These are phyloP conservation scores for Scytalidium lignicola DNA, from an alignment of 2,329 filamentous ascomycete species.

Conservation along the genomic window DNA sequence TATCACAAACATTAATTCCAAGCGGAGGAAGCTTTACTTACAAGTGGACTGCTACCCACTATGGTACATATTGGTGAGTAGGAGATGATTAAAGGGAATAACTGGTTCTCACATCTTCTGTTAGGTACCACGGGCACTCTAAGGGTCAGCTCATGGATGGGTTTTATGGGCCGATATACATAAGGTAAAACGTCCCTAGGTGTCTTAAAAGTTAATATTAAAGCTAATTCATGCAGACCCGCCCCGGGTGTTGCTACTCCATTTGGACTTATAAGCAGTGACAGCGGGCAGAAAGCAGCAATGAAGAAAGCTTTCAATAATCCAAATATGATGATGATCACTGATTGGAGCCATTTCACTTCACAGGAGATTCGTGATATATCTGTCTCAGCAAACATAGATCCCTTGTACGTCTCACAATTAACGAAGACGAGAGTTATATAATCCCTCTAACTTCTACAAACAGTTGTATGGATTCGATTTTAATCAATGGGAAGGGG, in stretches of 20 bases:
- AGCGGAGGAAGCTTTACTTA: slow-evolving; percentile 34
- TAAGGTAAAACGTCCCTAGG: slow-evolving; percentile 10
- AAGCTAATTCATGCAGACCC: slow-evolving; percentile 5
- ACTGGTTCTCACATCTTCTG: not conserved
- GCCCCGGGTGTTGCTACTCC: slow-evolving; percentile 4
- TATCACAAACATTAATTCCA: slow-evolving; percentile 36
- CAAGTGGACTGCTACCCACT: slow-evolving; percentile 32
- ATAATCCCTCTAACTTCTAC: not conserved
- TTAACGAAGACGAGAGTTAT: not conserved
- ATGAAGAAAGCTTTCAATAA: slow-evolving; percentile 7
- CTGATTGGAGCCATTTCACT: slow-evolving; percentile 16
- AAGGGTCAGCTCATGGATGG: slow-evolving; percentile 24
- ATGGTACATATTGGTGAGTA: slow-evolving; percentile 27
- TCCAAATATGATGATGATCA: slow-evolving; percentile 9
- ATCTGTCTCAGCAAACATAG: slow-evolving; percentile 7
- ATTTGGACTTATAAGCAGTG: slow-evolving; percentile 8
- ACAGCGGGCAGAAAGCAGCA: not conserved
- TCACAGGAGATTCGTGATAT: slow-evolving; percentile 9
- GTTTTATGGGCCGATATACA: slow-evolving; percentile 23
- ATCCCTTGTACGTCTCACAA: slow-evolving; percentile 8
- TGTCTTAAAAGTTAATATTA: not conserved
- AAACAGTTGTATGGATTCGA: slow-evolving; percentile 11
- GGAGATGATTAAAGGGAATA: not conserved
- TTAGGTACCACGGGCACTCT: slow-evolving; percentile 31
- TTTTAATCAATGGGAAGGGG: slow-evolving; percentile 20